phyloP scores from a whole-genome alignment of 192 early-diverging fungal genomes.

The Rhizoclosmatium sp. region DNA sequence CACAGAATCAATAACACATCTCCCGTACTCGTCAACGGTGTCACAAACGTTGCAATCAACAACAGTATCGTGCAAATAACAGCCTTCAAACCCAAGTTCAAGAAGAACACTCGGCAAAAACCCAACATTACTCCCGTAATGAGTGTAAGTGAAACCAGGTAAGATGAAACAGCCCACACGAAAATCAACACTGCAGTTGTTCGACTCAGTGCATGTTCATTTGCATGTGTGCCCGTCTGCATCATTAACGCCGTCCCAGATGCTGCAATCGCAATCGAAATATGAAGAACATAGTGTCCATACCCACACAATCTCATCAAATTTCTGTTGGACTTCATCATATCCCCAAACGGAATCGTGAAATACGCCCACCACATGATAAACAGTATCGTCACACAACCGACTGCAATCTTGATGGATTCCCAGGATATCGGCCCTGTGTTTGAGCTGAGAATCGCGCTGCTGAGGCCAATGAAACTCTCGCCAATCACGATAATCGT shows the following conservation, averaged over 20 bases:
- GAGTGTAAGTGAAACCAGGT: background rate
- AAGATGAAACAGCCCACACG: background rate
- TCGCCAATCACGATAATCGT: constrained; percentile 21
- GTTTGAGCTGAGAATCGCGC: background rate
- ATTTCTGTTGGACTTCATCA: background rate
- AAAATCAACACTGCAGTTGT: background rate
- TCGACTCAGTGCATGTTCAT: background rate
- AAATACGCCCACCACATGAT: constrained; percentile 26
- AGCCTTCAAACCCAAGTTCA: background rate
- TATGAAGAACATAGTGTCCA: background rate
- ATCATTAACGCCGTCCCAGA: background rate
- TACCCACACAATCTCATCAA: constrained; percentile 15
- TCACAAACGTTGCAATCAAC: background rate
- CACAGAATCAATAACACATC: background rate
- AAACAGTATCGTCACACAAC: background rate
- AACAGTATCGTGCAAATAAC: background rate
- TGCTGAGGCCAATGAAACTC: background rate
- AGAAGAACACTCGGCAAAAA: background rate
- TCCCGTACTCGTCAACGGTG: background rate
- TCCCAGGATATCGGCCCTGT: background rate
- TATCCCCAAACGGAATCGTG: constrained; percentile 14
- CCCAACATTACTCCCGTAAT: background rate
- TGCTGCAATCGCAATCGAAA: background rate
- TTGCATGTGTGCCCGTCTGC: background rate
- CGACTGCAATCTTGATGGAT: constrained; percentile 11